A percentile compares a stretch with the other conserved stretches of the same genome.
Conservation (phyloP, 306 rosid genomes). For the Pyrus communis region DNA sequence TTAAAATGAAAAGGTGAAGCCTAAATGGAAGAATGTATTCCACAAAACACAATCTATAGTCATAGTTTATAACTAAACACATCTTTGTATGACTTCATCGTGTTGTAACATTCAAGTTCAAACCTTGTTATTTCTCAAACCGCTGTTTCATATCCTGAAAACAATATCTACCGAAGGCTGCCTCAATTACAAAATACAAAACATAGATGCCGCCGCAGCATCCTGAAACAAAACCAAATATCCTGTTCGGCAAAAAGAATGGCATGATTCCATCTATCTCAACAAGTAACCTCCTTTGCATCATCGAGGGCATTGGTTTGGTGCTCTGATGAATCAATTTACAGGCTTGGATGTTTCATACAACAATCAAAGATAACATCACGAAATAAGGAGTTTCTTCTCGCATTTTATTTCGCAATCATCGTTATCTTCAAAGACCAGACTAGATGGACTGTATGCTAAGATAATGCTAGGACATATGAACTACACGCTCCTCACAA, state of each 20-base stretch:
- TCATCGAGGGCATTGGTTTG: background rate
- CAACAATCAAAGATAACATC: background rate
- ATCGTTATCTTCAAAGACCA: background rate
- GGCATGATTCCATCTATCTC: background rate
- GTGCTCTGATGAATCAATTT: background rate
- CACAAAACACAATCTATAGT: background rate
- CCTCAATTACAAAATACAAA: background rate
- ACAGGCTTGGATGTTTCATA: background rate
- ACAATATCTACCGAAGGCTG: background rate
- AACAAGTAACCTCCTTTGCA: background rate
- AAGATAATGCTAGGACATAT: background rate
- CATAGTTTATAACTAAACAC: background rate
- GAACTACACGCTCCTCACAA: background rate
- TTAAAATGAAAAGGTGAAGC: background rate
- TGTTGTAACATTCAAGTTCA: background rate
- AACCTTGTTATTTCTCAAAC: background rate
- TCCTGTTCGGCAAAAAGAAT: background rate
- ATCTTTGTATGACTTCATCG: background rate
- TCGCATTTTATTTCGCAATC: background rate
- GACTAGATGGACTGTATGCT: background rate
- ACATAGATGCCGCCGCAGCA: background rate
- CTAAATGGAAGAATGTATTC: background rate
- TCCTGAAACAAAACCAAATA: background rate
- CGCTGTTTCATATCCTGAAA: background rate
- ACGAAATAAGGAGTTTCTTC: background rate